phyloP scores from a whole-genome alignment of 2,329 filamentous ascomycete genomes.

The Calonectria pseudoturangicola region DNA sequence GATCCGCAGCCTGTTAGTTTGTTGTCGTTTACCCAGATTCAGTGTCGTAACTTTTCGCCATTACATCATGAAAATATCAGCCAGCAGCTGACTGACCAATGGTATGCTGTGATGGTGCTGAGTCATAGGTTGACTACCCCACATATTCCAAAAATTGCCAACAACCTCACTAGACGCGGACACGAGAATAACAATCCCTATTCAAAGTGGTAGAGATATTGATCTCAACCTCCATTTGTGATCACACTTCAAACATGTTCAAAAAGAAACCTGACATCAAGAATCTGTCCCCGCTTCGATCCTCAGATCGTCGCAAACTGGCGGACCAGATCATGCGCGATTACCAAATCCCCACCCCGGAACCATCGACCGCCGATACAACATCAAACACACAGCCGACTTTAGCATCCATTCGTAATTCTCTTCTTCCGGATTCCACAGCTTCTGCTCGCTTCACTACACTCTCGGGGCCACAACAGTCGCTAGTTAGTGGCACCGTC shows the following conservation, averaged over 20 bases:
- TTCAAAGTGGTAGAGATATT: background rate
- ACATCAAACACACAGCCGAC: conserved; percentile 42
- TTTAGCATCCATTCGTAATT: conserved; percentile 46
- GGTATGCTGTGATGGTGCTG: too few species aligned
- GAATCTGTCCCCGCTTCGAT: conserved; percentile 49
- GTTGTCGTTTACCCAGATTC: too few species aligned
- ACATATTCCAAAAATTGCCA: too few species aligned
- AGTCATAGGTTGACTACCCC: too few species aligned
- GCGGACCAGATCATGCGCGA: conserved; percentile 52
- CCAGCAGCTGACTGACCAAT: too few species aligned
- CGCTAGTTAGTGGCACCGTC: conserved; percentile 41
- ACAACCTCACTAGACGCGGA: too few species aligned
- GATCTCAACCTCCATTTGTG: too few species aligned
- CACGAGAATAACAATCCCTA: too few species aligned
- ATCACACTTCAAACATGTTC: conserved; percentile 40
- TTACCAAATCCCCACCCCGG: conserved; percentile 45
- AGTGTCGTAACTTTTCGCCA: too few species aligned
- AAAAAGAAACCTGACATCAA: conserved; percentile 51
- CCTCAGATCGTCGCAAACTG: conserved; percentile 50
- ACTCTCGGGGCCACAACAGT: conserved; percentile 38
- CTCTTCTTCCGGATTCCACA: conserved; percentile 49
- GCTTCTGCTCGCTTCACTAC: conserved; percentile 51
- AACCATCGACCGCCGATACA: conserved; percentile 40
- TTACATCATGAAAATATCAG: too few species aligned
- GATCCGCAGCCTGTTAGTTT: too few species aligned